These are phyloP conservation scores for Mycena citricolor DNA, from an alignment of 1,284 basidiomycete genomes.

Conservation along the genomic window DNA sequence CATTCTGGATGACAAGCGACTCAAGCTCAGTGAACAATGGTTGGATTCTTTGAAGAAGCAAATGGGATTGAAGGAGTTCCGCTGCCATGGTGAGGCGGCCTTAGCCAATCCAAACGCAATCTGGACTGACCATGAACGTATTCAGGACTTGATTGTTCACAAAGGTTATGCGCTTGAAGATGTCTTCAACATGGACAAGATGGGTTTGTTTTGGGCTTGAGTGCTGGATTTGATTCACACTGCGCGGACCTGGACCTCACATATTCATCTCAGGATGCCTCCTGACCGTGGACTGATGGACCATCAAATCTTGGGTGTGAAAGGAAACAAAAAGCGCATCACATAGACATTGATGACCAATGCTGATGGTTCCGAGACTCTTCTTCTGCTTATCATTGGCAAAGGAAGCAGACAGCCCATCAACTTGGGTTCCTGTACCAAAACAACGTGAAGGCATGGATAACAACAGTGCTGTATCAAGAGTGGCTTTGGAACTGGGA, in stretches of 20 bases:
- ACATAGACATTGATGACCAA: slow-evolving; percentile 31
- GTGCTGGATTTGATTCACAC: no score
- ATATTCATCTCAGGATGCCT: slow-evolving; percentile 25
- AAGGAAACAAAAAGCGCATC: slow-evolving; percentile 31
- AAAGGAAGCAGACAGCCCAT: slow-evolving; percentile 27
- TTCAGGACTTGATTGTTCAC: slow-evolving; percentile 22
- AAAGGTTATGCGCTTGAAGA: slow-evolving; percentile 27
- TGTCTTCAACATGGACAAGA: slow-evolving; percentile 38
- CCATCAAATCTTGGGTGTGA: slow-evolving; percentile 31
- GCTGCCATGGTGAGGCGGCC: slow-evolving; percentile 38
- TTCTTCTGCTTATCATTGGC: slow-evolving; percentile 34
- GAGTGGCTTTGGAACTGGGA: slow-evolving; percentile 32
- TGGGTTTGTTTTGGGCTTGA: slow-evolving; percentile 28
- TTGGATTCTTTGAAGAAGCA: slow-evolving; percentile 27
- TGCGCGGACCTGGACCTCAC: no score
- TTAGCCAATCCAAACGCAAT: slow-evolving; percentile 31
- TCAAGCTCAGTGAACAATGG: slow-evolving; percentile 30
- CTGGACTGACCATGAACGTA: slow-evolving; percentile 25
- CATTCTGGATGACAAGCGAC: slow-evolving; percentile 29
- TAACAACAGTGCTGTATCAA: slow-evolving; percentile 33
- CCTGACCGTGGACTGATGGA: slow-evolving; percentile 31
- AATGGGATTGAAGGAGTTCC: slow-evolving; percentile 30
- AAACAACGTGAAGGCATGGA: slow-evolving; percentile 37
- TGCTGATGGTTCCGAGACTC: slow-evolving; percentile 31
- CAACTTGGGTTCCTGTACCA: no score